Percentiles rank a stretch among this genome's conserved stretches.
phyloP scores from a whole-genome alignment of 83 land plant genomes.

The Thuja plicata region DNA sequence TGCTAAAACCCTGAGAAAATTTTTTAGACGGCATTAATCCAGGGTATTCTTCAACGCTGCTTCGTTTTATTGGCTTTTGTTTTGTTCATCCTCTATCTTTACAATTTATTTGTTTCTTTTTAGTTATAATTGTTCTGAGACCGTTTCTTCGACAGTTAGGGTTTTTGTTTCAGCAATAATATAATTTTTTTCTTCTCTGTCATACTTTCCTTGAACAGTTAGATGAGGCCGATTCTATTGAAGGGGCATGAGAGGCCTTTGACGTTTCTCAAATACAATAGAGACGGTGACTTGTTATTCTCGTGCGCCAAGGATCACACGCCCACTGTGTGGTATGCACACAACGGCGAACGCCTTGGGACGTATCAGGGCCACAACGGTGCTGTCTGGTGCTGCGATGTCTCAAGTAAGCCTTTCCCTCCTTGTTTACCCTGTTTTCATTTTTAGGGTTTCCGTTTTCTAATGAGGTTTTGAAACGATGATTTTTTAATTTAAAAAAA shows the following conservation, averaged over 20 bases:
- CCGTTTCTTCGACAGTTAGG: neutral
- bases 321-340: slow-evolving; percentile 94
- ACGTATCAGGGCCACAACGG: slow-evolving; percentile 96
- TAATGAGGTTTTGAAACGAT: neutral
- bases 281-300: slow-evolving; percentile 91
- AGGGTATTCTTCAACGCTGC: too few species aligned
- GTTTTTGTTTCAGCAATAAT: neutral
- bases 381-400: slow-evolving; percentile 97
- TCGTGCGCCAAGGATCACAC: slow-evolving; percentile 94
- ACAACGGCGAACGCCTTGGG: slow-evolving; percentile 97
- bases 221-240: slow-evolving; percentile 96
- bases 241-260: slow-evolving; percentile 98
- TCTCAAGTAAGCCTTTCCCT: slow-evolving; percentile 52
- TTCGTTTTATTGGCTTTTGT: too few species aligned
- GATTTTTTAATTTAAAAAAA: neutral
- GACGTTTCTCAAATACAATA: slow-evolving; percentile 88
- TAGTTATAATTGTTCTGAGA: neutral
- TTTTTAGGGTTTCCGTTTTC: neutral
- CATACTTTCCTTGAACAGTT: neutral
- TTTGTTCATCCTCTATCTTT: too few species aligned
- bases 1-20: too few species aligned
- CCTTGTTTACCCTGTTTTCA: neutral
- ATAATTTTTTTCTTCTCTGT: too few species aligned
- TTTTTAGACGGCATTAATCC: too few species aligned
- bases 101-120: neutral